These are phyloP conservation scores for Vitis hybrid DNA, from an alignment of 177 flowering plant genomes.

Conservation along the genomic window DNA sequence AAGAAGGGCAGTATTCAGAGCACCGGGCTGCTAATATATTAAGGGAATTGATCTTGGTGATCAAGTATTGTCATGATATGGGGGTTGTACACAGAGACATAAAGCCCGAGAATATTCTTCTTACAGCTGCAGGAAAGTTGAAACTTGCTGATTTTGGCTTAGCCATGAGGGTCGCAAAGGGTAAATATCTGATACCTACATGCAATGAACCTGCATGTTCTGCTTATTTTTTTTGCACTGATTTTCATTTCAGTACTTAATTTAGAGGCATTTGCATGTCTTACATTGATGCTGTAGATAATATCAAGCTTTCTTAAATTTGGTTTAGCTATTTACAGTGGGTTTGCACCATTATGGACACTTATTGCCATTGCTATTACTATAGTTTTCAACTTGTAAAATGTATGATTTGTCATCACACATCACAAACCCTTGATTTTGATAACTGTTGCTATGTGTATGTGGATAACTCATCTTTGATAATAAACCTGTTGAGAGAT, in stretches of 20 bases:
- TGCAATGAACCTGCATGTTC: not conserved
- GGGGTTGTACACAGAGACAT: conserved; percentile 96
- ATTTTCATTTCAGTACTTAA: not conserved
- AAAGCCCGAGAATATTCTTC: conserved; percentile 94
- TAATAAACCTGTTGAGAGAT: too few relatives aligned
- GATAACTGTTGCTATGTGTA: too few relatives aligned
- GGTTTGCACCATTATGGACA: too few relatives aligned
- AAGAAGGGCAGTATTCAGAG: conserved; percentile 64
- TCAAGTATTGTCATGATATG: conserved; percentile 98
- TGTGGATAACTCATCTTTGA: too few relatives aligned
- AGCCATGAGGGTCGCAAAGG: conserved; percentile 80
- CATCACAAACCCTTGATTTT: too few relatives aligned
- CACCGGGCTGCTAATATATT: conserved; percentile 75
- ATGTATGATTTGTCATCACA: too few relatives aligned
- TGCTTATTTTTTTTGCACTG: not conserved
- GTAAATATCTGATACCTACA: conserved; percentile 26
- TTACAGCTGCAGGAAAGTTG: conserved; percentile 67
- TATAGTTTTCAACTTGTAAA: too few relatives aligned
- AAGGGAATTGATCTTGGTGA: conserved; percentile 74
- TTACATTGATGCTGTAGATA: too few relatives aligned
- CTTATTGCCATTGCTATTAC: too few relatives aligned
- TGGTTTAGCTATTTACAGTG: too few relatives aligned
- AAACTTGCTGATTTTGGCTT: conserved; percentile 99
- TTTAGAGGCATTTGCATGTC: too few relatives aligned
- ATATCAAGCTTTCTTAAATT: too few relatives aligned